phyloP scores from a whole-genome alignment of 2,329 filamentous ascomycete species.

The Phaeosphaeriaceae sp. region DNA sequence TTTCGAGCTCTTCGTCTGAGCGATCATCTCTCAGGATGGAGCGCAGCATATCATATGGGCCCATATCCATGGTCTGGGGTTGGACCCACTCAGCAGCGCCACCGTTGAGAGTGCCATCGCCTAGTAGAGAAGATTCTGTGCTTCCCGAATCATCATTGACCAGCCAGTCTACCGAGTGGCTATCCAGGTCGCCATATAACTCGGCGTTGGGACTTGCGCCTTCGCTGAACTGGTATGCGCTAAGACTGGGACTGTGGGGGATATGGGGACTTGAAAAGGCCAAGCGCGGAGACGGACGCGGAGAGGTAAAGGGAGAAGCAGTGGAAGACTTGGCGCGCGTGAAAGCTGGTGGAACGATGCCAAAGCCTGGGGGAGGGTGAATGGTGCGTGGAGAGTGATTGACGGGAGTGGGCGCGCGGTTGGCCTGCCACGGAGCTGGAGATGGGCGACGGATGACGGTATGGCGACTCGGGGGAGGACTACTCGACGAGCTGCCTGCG shows the following conservation, averaged over 20 bases:
- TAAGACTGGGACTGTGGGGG: conserved; percentile 90
- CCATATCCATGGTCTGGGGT: conserved; percentile 83
- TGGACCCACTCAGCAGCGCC: conserved; percentile 80
- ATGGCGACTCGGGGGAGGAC: conserved; percentile 84
- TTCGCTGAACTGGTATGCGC: conserved; percentile 94
- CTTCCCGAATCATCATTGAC: conserved; percentile 85
- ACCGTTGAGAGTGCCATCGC: conserved; percentile 74
- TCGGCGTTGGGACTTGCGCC: conserved; percentile 74
- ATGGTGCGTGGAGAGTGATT: conserved; percentile 81
- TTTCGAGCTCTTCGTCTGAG: conserved; percentile 92
- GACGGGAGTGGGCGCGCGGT: conserved; percentile 76
- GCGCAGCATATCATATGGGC: conserved; percentile 94
- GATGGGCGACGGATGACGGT: conserved; percentile 89
- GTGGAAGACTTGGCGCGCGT: conserved; percentile 74
- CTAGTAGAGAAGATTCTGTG: conserved; percentile 75
- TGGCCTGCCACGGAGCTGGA: conserved; percentile 88
- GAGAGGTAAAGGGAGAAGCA: conserved; percentile 91
- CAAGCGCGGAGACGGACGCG: conserved; percentile 88
- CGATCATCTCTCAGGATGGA: conserved; percentile 90
- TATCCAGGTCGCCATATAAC: conserved; percentile 87
- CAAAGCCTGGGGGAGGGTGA: conserved; percentile 82
- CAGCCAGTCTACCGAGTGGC: conserved; percentile 96
- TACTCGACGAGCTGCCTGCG: conserved; percentile 67
- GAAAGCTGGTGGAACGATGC: conserved; percentile 74
- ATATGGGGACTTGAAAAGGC: conserved; percentile 89